Evolutionary conservation across 106 monocot species (phyloP).

Genomic region (Ottelia alismoides): DNA sequence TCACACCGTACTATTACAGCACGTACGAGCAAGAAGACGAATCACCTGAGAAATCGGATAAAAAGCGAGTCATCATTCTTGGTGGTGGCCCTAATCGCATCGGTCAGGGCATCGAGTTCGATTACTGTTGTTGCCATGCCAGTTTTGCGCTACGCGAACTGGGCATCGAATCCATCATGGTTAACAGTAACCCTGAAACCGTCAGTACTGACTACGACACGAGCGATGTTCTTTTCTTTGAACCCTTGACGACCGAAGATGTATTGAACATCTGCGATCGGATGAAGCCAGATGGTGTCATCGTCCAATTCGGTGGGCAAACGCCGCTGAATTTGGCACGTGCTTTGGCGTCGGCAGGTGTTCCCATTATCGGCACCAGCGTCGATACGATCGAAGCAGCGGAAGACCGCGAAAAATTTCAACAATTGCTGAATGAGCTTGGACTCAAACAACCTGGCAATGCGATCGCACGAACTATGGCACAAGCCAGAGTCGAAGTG

Average conservation of each 20-base stretch:
- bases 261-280: slow-evolving; percentile 53
- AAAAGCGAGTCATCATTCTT: slow-evolving; percentile 62
- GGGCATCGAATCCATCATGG: slow-evolving; percentile 57
- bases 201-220: slow-evolving; percentile 85
- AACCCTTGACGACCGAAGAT: slow-evolving; percentile 26
- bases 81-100: slow-evolving; percentile 89
- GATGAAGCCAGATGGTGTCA: slow-evolving; percentile 58
- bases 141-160: slow-evolving; percentile 54
- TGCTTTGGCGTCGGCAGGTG: too few species aligned
- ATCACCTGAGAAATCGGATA: slow-evolving; percentile 47
- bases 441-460: too few species aligned
- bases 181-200: slow-evolving; percentile 86
- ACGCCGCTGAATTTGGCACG: slow-evolving; percentile 75
- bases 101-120: slow-evolving; percentile 83
- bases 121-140: slow-evolving; percentile 82
- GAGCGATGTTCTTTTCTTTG: slow-evolving; percentile 48
- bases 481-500: too few species aligned
- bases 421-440: too few species aligned
- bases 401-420: too few species aligned
- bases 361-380: too few species aligned
- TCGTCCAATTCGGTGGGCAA: slow-evolving; percentile 78
- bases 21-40: slow-evolving; percentile 47
- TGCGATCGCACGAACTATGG: too few species aligned
- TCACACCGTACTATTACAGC: slow-evolving; percentile 76
- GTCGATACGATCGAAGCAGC: too few species aligned